Evolutionary conservation across 345 rosid species (phyloP), one percentile per base, ranked within the genome.

Genomic region (Eucalyptus dawsonii): DNA sequence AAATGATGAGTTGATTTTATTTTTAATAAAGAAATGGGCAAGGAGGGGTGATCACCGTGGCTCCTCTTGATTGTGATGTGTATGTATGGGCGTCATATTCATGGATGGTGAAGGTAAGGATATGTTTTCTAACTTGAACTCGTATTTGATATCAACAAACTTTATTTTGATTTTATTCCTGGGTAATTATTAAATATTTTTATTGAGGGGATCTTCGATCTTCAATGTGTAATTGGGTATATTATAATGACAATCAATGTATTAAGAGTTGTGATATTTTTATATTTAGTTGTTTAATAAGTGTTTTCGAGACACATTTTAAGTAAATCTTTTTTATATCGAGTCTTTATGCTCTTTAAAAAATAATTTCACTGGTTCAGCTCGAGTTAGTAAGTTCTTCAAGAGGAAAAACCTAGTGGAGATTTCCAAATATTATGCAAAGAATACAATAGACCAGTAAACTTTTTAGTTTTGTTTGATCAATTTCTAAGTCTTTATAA

Each of bases 251-350:
- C 25, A 9, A 69, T 5, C 42, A 16, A 69, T 69, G 12, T 5
- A 9, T 69, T 31, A 42, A 8, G 6, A 69, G 11, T 34, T 0
- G 0, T 4, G 0, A 17, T 21, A 69, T 69, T 17, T 69, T 17
- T 6, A 34, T 17, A 69, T 31, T 15, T 9, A 34, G 6, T 34
- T 69, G 14, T 25, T 34, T 69, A 9, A 34, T 9, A 34, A 69
- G 44, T 69, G 14, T 10, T 34, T 17, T 31, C 11, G 0, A 16
- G 80, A 11, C 21, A 14, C 12, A 1, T 31, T 31, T 69, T 31
- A 31, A 31, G 12, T 13, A 27, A 60, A 27, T 60, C 16, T 13
- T 13, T 62, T 12, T 62, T 29, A 0, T 88, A 87, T 31, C 87
- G 62, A 60, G 88, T 89, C 27, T 62, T 62, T 27, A 5, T 27